These are phyloP conservation scores for Breviolum minutum DNA, from an alignment of 73 alveolate species.

Conservation along the genomic window DNA sequence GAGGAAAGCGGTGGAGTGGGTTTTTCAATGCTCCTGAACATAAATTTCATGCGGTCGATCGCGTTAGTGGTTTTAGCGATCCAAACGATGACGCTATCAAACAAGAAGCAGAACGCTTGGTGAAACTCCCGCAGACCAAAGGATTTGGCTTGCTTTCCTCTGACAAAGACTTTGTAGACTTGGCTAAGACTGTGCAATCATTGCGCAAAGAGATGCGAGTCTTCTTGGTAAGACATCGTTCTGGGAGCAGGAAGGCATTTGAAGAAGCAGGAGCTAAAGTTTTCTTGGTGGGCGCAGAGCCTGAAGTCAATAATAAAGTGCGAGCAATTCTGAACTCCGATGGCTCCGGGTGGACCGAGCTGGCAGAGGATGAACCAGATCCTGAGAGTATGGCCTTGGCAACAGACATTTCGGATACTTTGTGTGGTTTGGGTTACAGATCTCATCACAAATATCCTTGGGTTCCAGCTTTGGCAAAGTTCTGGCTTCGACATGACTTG, in stretches of 20 bases:
- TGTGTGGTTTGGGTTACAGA: not conserved
- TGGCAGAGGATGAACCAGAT: not conserved
- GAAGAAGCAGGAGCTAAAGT: not conserved
- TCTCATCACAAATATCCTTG: not conserved
- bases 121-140: not conserved
- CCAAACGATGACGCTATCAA: constrained; percentile 2
- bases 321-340: not conserved
- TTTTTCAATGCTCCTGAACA: not conserved
- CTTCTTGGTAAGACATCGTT: not conserved
- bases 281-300: not conserved
- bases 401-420: not conserved
- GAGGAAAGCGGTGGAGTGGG: not conserved
- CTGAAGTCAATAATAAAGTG: not conserved
- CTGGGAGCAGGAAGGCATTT: not conserved
- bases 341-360: not conserved
- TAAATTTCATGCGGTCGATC: not conserved
- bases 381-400: not conserved
- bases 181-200: not conserved
- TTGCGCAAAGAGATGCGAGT: not conserved
- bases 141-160: not conserved
- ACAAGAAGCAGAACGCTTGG: not conserved
- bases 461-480: constrained; percentile 20
- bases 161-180: not conserved
- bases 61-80: not conserved
- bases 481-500: constrained; percentile 1